Percentiles rank a stretch among this genome's conserved stretches.
Conservation (phyloP, 2,329 filamentous ascomycete species). For the Tolypocladium tundrense region DNA sequence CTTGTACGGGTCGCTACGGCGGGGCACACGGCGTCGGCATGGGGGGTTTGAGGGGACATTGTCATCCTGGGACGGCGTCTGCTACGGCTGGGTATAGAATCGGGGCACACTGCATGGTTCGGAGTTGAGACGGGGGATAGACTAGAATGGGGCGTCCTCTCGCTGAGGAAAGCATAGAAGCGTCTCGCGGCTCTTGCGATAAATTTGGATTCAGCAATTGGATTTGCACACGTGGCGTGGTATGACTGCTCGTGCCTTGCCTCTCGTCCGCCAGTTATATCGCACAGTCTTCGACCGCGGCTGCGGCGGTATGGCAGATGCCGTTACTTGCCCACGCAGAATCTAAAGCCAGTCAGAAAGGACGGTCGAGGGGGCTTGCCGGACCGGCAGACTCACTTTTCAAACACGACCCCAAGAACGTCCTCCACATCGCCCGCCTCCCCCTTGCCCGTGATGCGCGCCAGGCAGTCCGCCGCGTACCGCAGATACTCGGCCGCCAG, state of each 20-base stretch:
- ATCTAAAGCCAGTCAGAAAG: conserved; percentile 16
- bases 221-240: not conserved
- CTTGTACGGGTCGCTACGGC: not conserved
- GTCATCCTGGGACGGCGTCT: not conserved
- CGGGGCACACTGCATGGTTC: not conserved
- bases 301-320: too few species aligned
- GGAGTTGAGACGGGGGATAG: not conserved
- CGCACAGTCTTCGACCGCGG: not conserved
- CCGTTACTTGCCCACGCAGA: conserved; percentile 34
- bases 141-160: not conserved
- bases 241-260: not conserved
- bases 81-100: not conserved
- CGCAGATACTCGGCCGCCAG: conserved; percentile 83
- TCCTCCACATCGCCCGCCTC: conserved; percentile 88
- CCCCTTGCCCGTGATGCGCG: conserved; percentile 77
- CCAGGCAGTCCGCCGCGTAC: conserved; percentile 68
- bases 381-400: conserved; percentile 59
- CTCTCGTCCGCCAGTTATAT: not conserved
- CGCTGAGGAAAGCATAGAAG: not conserved
- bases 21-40: not conserved
- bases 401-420: conserved; percentile 91
- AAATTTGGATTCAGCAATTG: not conserved
- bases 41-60: not conserved
- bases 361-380: not conserved
- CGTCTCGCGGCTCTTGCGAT: not conserved